Evolutionary conservation across 2,329 filamentous ascomycete genomes (phyloP), one percentile per base, ranked within the genome.

Genomic region (Cercospora brassicicola): DNA sequence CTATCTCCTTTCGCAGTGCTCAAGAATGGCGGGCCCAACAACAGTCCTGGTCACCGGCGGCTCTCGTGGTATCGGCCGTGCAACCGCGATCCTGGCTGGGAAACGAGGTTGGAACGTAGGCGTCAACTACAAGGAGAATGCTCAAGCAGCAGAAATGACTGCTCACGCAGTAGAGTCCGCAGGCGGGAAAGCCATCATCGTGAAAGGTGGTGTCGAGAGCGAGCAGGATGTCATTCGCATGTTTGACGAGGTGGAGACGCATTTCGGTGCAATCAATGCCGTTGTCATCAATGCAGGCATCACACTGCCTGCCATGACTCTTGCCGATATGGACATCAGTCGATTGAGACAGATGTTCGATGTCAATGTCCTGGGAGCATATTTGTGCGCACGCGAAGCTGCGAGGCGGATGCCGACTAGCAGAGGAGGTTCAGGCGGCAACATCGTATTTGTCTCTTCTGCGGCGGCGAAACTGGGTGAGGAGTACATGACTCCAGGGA

Each of bases 231-330:
- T 76, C 1, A 13, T 69, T 6, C 31, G 67, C 15, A 63, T 76
- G 56, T 76, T 75, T 63, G 68, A 74, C 55, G 61, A 55, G 10
- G 69, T 75, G 67, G 69, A 74, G 42, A 55, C 61, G 13, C 26
- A 51, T 15, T 74, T 72, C 18, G 74, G 74, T 11, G 59, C 67
- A 1, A 59, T 73, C 15, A 64, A 72, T 57, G 75, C 73, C 20
- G 68, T 75, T 5, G 75, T 76, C 4, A 71, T 76, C 62, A 76
- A 76, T 62, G 75, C 75, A 7, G 73, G 74, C 7, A 73, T 76
- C 39, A 75, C 72, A 5, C 71, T 72, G n/a, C 65, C 65, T 13
- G 67, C 68, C 4, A 70, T 69, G 67, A 57, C 67, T 10, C 61
- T 76, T 7, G 73, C 72, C 4, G 72, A 76, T 3, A 76, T 76